Conservation (phyloP, 306 rosid genomes). For the Fragaria iinumae region DNA sequence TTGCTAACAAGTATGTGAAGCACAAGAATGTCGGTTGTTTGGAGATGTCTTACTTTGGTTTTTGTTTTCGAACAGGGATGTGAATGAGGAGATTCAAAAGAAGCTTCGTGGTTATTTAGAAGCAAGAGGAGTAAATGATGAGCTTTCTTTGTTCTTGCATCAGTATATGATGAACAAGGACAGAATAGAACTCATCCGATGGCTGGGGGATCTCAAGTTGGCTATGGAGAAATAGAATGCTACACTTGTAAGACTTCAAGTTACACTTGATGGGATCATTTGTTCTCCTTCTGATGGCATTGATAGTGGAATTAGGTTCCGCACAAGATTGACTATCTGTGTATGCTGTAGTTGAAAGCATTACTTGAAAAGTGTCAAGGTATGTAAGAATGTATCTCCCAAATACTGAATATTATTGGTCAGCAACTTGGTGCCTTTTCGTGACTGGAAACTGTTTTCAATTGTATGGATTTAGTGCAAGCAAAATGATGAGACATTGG, state of each 20-base stretch:
- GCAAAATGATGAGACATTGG: not conserved
- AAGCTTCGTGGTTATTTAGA: conserved; percentile 52
- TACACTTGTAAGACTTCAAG: not conserved
- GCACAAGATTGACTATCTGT: not conserved
- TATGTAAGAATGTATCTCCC: not conserved
- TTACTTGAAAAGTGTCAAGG: not conserved
- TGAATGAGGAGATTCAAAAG: conserved; percentile 49
- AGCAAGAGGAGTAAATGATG: conserved; percentile 59
- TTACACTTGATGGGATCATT: not conserved
- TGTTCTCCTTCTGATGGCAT: conserved; percentile 1
- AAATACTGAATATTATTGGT: not conserved
- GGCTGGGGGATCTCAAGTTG: conserved; percentile 57
- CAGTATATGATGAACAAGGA: conserved; percentile 80
- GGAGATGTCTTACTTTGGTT: conserved; percentile 21
- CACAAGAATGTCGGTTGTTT: not conserved
- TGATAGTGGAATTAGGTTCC: not conserved
- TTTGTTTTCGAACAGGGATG: conserved; percentile 43
- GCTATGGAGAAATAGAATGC: conserved; percentile 49
- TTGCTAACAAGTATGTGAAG: not conserved
- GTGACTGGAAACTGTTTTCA: not conserved
- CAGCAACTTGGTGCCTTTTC: not conserved
- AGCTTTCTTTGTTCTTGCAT: conserved; percentile 67
- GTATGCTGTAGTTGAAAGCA: not conserved
- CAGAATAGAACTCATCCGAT: conserved; percentile 64
- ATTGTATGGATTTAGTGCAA: not conserved